Conservation (phyloP, 1,139 yeast species). For the Citeromyces hawaiiensis region DNA sequence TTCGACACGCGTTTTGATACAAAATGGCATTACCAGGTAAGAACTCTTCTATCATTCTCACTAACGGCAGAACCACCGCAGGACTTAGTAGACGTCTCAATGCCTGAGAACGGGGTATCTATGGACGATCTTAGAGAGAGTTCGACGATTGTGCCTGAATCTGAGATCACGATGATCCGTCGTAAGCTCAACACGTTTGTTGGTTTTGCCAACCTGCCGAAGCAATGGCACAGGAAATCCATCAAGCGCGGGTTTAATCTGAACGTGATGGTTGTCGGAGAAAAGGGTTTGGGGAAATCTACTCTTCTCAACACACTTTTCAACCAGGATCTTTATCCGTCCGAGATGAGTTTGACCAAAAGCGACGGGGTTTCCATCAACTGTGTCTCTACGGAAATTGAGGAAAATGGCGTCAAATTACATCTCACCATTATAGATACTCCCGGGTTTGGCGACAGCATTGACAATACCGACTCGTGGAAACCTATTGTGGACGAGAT, state of each 20-base stretch:
- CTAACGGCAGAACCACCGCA: not conserved
- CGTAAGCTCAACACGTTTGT: slow-evolving; percentile 86
- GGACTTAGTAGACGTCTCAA: not conserved
- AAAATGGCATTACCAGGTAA: not conserved
- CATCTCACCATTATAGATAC: slow-evolving; percentile 79
- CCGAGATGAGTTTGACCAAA: slow-evolving; percentile 15
- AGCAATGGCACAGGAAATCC: slow-evolving; percentile 96
- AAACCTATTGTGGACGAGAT: slow-evolving; percentile 87
- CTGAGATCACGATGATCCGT: slow-evolving; percentile 48
- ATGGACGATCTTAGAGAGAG: slow-evolving; percentile 7
- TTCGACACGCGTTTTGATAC: no score
- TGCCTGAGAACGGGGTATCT: slow-evolving; percentile 8
- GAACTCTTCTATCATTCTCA: not conserved
- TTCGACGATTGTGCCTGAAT: slow-evolving; percentile 5
- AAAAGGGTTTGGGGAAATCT: slow-evolving; percentile 86
- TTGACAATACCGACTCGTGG: slow-evolving; percentile 87
- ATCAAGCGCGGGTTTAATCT: slow-evolving; percentile 89
- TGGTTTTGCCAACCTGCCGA: slow-evolving; percentile 96
- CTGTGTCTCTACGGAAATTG: slow-evolving; percentile 60
- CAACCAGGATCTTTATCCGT: slow-evolving; percentile 55
- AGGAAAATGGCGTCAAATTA: slow-evolving; percentile 87
- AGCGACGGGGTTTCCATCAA: slow-evolving; percentile 46
- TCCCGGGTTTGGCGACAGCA: slow-evolving; percentile 89
- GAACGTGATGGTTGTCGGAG: slow-evolving; percentile 85
- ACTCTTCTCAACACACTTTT: slow-evolving; percentile 87